These are phyloP conservation scores for Cystobasidium pallidum DNA, from an alignment of 1,284 basidiomycete genomes.

Conservation along the genomic window DNA sequence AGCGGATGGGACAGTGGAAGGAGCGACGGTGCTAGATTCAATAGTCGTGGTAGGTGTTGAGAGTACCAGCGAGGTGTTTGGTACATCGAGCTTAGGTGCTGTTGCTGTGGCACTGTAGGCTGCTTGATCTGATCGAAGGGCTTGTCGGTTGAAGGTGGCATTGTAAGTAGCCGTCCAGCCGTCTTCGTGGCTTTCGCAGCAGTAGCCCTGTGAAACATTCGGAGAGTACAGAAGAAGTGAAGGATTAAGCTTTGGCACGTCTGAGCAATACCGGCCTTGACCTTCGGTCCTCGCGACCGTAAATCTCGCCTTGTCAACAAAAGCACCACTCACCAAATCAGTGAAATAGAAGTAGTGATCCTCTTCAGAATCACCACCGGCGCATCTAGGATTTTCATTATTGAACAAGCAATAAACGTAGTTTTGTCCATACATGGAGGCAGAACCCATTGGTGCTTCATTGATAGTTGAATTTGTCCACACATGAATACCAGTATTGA, in stretches of 20 bases:
- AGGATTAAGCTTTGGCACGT: too few relatives aligned
- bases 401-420: conserved; percentile 31
- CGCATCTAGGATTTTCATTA: conserved; percentile 27
- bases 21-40: neutral
- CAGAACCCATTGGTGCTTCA: conserved; percentile 11
- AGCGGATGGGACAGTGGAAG: neutral
- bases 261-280: too few relatives aligned
- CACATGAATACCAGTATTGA: conserved; percentile 42
- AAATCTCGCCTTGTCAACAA: too few relatives aligned
- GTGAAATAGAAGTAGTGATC: conserved; percentile 42
- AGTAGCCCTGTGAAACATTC: conserved; percentile 1
- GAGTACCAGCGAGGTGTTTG: neutral
- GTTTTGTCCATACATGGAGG: conserved; percentile 42
- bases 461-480: neutral
- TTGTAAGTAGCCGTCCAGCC: conserved; percentile 11
- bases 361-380: conserved; percentile 34
- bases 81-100: neutral
- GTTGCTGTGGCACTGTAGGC: conserved; percentile 14
- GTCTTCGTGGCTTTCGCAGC: conserved; percentile 10
- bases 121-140: conserved; percentile 4
- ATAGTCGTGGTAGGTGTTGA: neutral
- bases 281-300: too few relatives aligned
- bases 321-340: conserved; percentile 6
- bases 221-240: neutral
- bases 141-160: neutral